phyloP scores from a whole-genome alignment of 441 rosid species.

The Populus hybrid region DNA sequence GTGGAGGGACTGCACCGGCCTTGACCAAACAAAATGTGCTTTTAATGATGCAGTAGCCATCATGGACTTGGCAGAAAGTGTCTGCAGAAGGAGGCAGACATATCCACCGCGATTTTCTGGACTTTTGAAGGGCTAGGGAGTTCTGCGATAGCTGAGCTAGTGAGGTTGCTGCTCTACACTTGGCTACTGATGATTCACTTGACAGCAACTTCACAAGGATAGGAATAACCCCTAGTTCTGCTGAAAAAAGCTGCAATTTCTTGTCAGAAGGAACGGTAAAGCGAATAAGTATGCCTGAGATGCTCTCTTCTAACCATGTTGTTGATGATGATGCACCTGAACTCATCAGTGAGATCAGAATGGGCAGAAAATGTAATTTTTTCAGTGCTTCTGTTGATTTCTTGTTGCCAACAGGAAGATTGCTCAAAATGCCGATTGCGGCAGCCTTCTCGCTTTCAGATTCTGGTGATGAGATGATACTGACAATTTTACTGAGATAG shows the following conservation, averaged over 20 bases:
- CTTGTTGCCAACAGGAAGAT: conserved; percentile 42
- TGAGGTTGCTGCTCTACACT: conserved; percentile 49
- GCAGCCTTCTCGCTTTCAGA: conserved; percentile 46
- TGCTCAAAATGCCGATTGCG: conserved; percentile 58
- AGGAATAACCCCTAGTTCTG: conserved; percentile 51
- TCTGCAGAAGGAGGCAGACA: conserved; percentile 42
- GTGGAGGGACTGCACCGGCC: conserved; percentile 48
- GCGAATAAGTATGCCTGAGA: conserved; percentile 45
- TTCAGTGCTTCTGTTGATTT: conserved; percentile 46
- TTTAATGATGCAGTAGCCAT: conserved; percentile 46
- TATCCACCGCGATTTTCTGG: conserved; percentile 41
- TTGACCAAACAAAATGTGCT: conserved; percentile 61
- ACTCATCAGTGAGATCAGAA: conserved; percentile 35
- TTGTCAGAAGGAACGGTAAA: conserved; percentile 58
- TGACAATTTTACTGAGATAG: conserved; percentile 33
- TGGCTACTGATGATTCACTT: conserved; percentile 38
- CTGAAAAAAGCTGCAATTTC: conserved; percentile 55
- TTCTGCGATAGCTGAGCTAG: conserved; percentile 64
- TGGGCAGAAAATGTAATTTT: conserved; percentile 39
- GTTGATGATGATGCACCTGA: conserved; percentile 23
- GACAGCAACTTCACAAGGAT: conserved; percentile 55
- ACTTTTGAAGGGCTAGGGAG: conserved; percentile 40
- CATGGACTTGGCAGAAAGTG: conserved; percentile 53
- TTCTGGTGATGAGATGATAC: conserved; percentile 34
- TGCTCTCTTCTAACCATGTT: conserved; percentile 37